These are phyloP conservation scores for Bipolaris zeicola DNA, from an alignment of 2,329 filamentous ascomycete species.

Conservation along the genomic window DNA sequence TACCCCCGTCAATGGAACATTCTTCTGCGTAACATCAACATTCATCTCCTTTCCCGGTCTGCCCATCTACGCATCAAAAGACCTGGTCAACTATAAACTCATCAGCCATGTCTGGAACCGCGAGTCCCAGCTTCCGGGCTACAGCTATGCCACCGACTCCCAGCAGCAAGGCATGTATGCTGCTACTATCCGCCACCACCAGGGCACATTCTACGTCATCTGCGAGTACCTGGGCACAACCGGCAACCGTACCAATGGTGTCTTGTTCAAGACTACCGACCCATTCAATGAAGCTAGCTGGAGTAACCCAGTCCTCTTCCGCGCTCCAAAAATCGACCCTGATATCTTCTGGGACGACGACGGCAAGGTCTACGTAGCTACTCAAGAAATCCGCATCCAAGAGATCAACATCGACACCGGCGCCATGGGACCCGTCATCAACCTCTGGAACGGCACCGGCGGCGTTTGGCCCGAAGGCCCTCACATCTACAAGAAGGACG, in stretches of 20 bases:
- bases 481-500: slow-evolving; percentile 47
- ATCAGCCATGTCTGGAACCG: slow-evolving; percentile 47
- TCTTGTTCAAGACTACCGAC: slow-evolving; percentile 25
- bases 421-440: slow-evolving; percentile 32
- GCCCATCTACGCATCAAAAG: slow-evolving; percentile 59
- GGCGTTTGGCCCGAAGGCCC: slow-evolving; percentile 42
- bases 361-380: slow-evolving; percentile 56
- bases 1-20: slow-evolving; percentile 48
- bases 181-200: slow-evolving; percentile 29
- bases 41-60: slow-evolving; percentile 61
- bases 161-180: slow-evolving; percentile 30
- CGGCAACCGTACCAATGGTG: neutral
- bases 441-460: slow-evolving; percentile 24
- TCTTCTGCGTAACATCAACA: slow-evolving; percentile 59
- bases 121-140: slow-evolving; percentile 44
- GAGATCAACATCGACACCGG: slow-evolving; percentile 46
- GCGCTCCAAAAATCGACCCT: slow-evolving; percentile 51
- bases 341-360: slow-evolving; percentile 63
- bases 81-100: slow-evolving; percentile 58
- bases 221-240: slow-evolving; percentile 18
- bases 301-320: slow-evolving; percentile 31
- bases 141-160: slow-evolving; percentile 6
- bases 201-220: slow-evolving; percentile 31
- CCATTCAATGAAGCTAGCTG: slow-evolving; percentile 22
- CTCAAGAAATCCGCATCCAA: slow-evolving; percentile 10